phyloP scores from a whole-genome alignment of 306 rosid genomes.

The Quercus gilva region DNA sequence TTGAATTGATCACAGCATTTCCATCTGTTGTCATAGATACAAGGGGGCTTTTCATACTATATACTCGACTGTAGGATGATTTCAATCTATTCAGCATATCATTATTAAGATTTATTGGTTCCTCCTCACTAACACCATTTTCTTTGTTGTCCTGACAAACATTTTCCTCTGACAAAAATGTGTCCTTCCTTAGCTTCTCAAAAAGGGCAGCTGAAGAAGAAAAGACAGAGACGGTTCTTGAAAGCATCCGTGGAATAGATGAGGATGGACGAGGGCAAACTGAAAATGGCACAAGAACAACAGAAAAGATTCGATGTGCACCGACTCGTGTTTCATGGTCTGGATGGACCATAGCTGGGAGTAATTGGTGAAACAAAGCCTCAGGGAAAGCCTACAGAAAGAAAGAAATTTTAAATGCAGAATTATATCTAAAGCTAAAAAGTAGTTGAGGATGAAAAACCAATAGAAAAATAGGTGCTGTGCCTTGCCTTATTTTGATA shows the following conservation, averaged over 20 bases:
- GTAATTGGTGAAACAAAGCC: conserved; percentile 89
- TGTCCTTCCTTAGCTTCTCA: conserved; percentile 73
- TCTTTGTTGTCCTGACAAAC: conserved; percentile 31
- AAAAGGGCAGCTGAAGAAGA: conserved; percentile 92
- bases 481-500: conserved; percentile 82
- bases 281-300: conserved; percentile 82
- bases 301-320: conserved; percentile 85
- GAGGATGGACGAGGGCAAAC: conserved; percentile 46
- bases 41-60: conserved; percentile 43
- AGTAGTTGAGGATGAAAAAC: conserved; percentile 17
- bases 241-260: conserved; percentile 62
- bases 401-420: conserved; percentile 24
- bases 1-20: conserved; percentile 30
- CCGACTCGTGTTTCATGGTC: conserved; percentile 87
- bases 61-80: conserved; percentile 46
- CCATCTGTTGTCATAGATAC: conserved; percentile 30
- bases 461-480: conserved; percentile 13
- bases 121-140: conserved; percentile 31
- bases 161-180: conserved; percentile 49
- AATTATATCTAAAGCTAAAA: conserved; percentile 25
- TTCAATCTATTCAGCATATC: conserved; percentile 54
- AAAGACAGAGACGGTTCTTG: conserved; percentile 85
- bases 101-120: conserved; percentile 29
- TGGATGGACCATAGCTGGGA: conserved; percentile 85
- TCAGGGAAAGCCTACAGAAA: conserved; percentile 83